Evolutionary conservation across 2,329 filamentous ascomycete genomes (phyloP), one percentile per base, ranked within the genome.

Genomic region (Sclerotiophoma versabilis): DNA sequence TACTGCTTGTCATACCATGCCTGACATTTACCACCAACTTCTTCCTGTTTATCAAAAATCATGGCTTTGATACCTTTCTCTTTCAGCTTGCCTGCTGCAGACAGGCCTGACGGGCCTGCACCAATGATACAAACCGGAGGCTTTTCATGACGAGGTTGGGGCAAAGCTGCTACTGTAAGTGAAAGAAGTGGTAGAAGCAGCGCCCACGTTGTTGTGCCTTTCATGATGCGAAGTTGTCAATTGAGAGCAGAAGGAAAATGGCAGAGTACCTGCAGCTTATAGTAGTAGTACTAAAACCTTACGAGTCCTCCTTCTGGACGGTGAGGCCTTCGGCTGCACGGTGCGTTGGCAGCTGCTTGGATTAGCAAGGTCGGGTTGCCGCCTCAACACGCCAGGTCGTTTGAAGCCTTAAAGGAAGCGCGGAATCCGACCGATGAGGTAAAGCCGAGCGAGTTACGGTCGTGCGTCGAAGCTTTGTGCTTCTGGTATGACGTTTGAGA

Each of bases 11-110:
- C 69, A 53, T 75, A 75, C 57, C 70, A 75, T 6, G 69, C 59
- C 57, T 75, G 73, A 45, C 72, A 74, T 58, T 75, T 75, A 22
- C 73, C 73, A 42, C 73, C 73, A 23, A 75, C 57, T 46, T 68
- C 67, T 43, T 59, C 51, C 53, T 75, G 71, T 48, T 67, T 72
- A 29, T 75, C 73, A 54, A 75, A 75, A 8, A 75, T 57, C 12
- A 75, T 62, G 32, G 73, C 65, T 37, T 71, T 66, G 57, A 72
- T 67, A 49, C 71, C 72, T 49, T 75, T 75, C 14, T 57, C 61
- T 44, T 75, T 62, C 2, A 75, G 64, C 34, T 62, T 64, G 23
- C 55, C 66, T 14, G 72, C 73, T 7, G 73, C 71, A 17, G 71
- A 68, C 53, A 75, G 60, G 20, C 73, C 73, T 17, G 73, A 65